phyloP scores from a whole-genome alignment of 2,329 filamentous ascomycete species.

The Paradendryphiella salina region DNA sequence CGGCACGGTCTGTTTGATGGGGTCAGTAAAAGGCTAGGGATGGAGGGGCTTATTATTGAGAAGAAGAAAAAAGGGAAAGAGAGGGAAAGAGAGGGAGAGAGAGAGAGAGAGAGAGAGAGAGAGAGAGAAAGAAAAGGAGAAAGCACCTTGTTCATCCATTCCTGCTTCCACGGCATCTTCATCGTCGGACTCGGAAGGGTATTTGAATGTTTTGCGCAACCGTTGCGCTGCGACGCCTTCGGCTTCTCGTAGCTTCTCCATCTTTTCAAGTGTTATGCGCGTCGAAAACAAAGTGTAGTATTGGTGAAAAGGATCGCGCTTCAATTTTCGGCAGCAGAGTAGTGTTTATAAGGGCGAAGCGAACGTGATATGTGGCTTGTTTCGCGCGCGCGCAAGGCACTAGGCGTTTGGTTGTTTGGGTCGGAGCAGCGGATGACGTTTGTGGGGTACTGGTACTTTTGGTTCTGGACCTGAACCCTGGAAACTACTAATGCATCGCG shows the following conservation, averaged over 20 bases:
- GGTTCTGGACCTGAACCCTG: conserved; percentile 19
- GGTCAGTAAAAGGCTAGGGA: background rate
- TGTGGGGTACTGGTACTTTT: conserved; percentile 4
- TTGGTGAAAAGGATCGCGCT: background rate
- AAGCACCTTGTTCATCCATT: conserved; percentile 73
- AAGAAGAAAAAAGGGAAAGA: background rate
- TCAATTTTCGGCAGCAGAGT: background rate
- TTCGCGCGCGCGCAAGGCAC: conserved; percentile 7
- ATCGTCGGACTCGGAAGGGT: conserved; percentile 63
- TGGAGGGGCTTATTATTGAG: background rate
- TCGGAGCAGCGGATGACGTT: conserved; percentile 23
- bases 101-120: conserved; percentile 1
- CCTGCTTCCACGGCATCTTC: conserved; percentile 61
- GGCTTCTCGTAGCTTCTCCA: conserved; percentile 11
- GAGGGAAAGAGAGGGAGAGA: background rate
- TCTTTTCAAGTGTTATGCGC: background rate
- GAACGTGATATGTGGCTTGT: conserved; percentile 9
- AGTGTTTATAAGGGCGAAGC: background rate
- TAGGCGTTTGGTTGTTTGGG: conserved; percentile 3
- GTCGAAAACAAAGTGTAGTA: background rate
- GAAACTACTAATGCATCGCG: background rate
- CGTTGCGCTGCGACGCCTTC: conserved; percentile 55
- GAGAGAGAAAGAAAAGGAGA: background rate
- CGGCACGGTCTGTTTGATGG: conserved; percentile 35
- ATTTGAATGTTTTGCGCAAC: conserved; percentile 76